phyloP scores from a whole-genome alignment of 352 stramenopile species.

The Pythium insidiosum region DNA sequence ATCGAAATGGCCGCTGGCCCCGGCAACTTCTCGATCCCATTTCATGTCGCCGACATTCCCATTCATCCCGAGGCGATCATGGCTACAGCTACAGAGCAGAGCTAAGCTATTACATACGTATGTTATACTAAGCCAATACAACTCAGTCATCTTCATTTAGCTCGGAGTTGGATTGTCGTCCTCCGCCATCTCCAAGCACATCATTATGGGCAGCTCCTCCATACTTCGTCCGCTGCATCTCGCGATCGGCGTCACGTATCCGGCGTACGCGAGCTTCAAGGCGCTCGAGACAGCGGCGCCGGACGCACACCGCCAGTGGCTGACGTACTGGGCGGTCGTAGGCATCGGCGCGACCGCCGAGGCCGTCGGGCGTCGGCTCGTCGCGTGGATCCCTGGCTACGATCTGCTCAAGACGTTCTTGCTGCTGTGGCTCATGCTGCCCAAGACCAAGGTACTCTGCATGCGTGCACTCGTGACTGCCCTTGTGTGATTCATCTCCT shows the following conservation, averaged over 20 bases:
- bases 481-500: background rate
- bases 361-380: constrained; percentile 36
- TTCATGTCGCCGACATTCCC: constrained; percentile 53
- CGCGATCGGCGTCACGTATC: constrained; percentile 46
- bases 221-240: no score
- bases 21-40: constrained; percentile 69
- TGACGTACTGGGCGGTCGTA: constrained; percentile 97
- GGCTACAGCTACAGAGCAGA: no score
- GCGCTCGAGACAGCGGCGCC: constrained; percentile 42
- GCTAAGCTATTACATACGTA: background rate
- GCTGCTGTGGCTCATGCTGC: constrained; percentile 94
- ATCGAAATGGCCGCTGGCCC: constrained; percentile 48
- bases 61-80: no score
- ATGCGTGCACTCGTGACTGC: constrained; percentile 4
- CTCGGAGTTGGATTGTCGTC: no score
- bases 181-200: no score
- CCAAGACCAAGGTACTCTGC: constrained; percentile 75
- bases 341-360: constrained; percentile 92
- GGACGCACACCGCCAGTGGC: constrained; percentile 71
- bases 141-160: no score
- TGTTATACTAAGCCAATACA: background rate
- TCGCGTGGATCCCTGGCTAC: constrained; percentile 89
- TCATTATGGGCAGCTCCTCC: no score
- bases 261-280: constrained; percentile 71
- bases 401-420: constrained; percentile 94